Evolutionary conservation across 2,329 filamentous ascomycete species (phyloP), one percentile per base, ranked within the genome.

Genomic region (Cladophialophora psammophila): DNA sequence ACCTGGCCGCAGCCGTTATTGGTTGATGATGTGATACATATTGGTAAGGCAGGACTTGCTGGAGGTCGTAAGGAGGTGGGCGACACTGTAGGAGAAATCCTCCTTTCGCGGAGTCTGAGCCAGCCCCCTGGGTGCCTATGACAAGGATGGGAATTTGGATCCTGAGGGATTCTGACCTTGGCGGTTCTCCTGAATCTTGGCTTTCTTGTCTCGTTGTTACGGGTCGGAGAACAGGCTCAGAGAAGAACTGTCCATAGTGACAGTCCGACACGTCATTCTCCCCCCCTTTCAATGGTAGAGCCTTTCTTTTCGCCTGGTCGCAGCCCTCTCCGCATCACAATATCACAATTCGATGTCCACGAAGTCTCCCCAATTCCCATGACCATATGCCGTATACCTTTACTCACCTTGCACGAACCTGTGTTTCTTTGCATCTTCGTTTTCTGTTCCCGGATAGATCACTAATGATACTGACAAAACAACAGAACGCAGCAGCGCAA

Each of bases 401-500:
- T 50, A 50, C 20, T 5, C 45, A 13, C 18, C 18, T 50, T 50
- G 18, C 3, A 10, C 45, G 9, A 50, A 12, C 5, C 18, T 26
- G 18, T 55, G 26, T 55, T 42, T 55, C 31, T 48, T 48, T 61
- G 9, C 8, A 20, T 26, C 12, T 18, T 20, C 26, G 45, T 42
- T 9, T 50, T 61, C 34, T 8, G 5, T 26, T 26, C 15, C 18
- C 9, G 18, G 20, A 9, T 26, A 12, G 18, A 20, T 50, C 9
- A 20, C 65, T 48, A 64, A 62, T 53, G 42, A 54, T 20, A 58
- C 42, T 38, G 35, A 50, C 36, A 32, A 18, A n/a, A 40, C 31
- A 67, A 60, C 72, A 91, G 89, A 93, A 93, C 82, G 84, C 86
- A 73, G 84, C 89, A 73, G 91, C 91, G 67, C 91, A 88, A 83